Percentiles rank a stretch among this genome's conserved stretches.
These are phyloP conservation scores for Plantago elongata DNA, from an alignment of 257 asterid species.

Conservation along the genomic window DNA sequence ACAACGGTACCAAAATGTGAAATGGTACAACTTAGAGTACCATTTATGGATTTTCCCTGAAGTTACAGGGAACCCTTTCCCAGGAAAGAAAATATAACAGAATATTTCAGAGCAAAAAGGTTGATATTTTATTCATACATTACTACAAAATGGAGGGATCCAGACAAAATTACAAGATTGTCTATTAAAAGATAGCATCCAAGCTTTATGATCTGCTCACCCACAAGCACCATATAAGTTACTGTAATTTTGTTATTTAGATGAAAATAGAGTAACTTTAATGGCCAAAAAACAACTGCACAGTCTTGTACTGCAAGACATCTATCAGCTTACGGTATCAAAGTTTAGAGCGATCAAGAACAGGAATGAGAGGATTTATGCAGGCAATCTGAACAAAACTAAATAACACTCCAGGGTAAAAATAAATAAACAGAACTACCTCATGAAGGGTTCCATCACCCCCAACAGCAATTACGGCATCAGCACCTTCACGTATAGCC, in stretches of 20 bases:
- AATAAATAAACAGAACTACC: constrained; percentile 33
- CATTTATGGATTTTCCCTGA: no score
- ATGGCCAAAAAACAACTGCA: neutral
- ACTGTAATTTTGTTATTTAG: no score
- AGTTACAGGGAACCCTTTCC: neutral
- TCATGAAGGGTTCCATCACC: constrained; percentile 98
- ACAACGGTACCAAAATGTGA: no score
- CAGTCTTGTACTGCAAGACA: constrained; percentile 1
- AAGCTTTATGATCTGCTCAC: no score
- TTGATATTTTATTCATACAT: neutral
- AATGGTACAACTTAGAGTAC: no score
- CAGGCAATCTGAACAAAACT: constrained; percentile 4
- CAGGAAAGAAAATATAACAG: neutral
- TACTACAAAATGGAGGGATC: neutral
- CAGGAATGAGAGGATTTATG: neutral
- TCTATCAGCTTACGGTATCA: neutral
- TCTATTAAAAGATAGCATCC: no score
- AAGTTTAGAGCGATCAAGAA: neutral
- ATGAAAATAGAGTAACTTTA: neutral
- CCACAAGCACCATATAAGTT: no score
- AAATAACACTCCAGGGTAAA: neutral
- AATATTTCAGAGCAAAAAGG: neutral
- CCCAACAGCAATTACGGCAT: constrained; percentile 92
- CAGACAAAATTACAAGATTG: neutral
- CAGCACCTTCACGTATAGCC: constrained; percentile 95